A percentile compares a stretch with the other conserved stretches of the same genome.
These are phyloP conservation scores for Chloranthus sessilifolius DNA, from an alignment of 164 flowering plant genomes.

Conservation along the genomic window DNA sequence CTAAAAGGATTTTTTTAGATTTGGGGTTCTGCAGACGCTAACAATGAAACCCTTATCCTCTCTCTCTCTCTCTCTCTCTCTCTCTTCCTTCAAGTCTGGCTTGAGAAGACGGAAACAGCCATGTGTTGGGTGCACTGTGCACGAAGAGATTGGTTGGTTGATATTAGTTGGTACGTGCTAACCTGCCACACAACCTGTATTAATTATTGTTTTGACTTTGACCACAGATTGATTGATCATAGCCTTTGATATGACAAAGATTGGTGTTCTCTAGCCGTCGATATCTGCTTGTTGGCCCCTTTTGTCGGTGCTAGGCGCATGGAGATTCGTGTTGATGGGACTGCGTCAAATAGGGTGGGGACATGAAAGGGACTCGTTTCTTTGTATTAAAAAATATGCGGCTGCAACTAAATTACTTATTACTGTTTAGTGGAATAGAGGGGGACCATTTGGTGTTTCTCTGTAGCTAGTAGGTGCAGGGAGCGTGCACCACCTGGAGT, in stretches of 20 bases:
- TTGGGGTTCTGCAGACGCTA: not conserved
- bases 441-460: no score
- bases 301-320: not conserved
- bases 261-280: not conserved
- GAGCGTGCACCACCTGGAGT: no score
- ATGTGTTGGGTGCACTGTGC: not conserved
- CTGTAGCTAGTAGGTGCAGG: no score
- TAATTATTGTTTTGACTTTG: not conserved
- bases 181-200: no score
- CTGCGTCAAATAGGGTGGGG: constrained; percentile 6
- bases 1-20: not conserved
- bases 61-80: no score
- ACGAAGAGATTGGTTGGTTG: constrained; percentile 1
- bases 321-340: not conserved
- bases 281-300: not conserved
- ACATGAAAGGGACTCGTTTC: not conserved
- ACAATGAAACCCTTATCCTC: not conserved
- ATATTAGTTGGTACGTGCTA: not conserved
- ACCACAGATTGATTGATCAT: not conserved
- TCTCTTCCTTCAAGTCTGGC: not conserved
- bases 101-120: not conserved
- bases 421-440: no score
- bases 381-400: no score
- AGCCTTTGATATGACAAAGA: not conserved
- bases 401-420: no score